Evolutionary conservation across 306 rosid genomes (phyloP), one percentile per base, ranked within the genome.

Genomic region (Malus sieversii): DNA sequence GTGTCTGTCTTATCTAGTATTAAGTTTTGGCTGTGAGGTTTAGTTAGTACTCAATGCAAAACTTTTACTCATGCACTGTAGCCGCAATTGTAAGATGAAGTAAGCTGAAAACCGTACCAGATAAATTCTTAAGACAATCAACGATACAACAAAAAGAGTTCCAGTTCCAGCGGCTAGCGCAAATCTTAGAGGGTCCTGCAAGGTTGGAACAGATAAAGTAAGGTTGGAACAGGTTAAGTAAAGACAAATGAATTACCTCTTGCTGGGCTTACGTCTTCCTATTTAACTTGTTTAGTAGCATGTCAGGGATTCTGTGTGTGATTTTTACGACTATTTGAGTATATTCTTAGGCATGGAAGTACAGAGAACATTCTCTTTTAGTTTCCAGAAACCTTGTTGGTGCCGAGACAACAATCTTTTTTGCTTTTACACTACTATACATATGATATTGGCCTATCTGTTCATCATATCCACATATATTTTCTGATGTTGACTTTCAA

Each of bases 141-240:
- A 72, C 8, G 96, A 90, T 65, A 95, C 97, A 58, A 92, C 90
- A 89, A 95, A 90, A 55, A 95, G 97, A 33, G 97, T 92, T 86
- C 99, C 97, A 68, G 93, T 89, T 81, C 99, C 99, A 81, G 97
- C 97, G 55, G 99, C 96, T 60, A 95, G 93, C 83, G 84, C 84
- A 82, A 95, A 95, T 79, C 91, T 81, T 71, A 92, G 79, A 76
- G 99, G 99, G 70, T 95, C 99, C 97, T 95, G 97, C 86, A 84
- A 74, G 78, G 82, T 76, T 77, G 74, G 23, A 71, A 72, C 53
- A 19, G 25, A 71, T 1, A 65, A n/a, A 25, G 33, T 35, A 35
- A 35, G 40, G 40, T 35, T 38, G 9, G 42, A 38, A 38, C 42
- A 7, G 19, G 55, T 8, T 55, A 25, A 18, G 40, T n/a, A 44